Evolutionary conservation across 2,329 filamentous ascomycete genomes (phyloP), one percentile per base, ranked within the genome.

Genomic region (Aspergillus sp.): DNA sequence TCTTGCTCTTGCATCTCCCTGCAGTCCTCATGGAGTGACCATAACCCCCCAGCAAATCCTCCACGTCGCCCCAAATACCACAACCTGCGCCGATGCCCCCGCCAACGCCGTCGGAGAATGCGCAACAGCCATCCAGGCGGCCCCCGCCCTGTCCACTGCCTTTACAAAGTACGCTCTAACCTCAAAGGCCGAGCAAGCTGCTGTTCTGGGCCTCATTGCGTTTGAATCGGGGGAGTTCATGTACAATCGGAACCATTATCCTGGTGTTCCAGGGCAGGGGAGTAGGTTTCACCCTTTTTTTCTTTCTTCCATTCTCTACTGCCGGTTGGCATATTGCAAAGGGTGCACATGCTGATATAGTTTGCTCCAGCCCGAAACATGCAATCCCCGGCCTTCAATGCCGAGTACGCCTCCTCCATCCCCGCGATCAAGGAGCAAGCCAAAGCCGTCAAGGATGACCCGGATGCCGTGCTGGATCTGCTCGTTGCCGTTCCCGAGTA

Each of bases 141-240:
- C 85, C 0, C 80, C 82, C 1, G 81, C 78, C 65, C 81, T 94
- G 63, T 78, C 79, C 69, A 66, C 77, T 7, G 83, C 85, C 41
- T 88, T 93, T 74, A 60, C 70, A 19, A 76, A 81, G 11, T 89
- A 91, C 80, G 66, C 74, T 3, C 79, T 93, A 68, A 81, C 77
- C 52, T 74, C 75, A 38, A 76, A 78, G 23, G 84, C 82, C 23
- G 85, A 90, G 68, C 87, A 90, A 72, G 91, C 91, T 7, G 91
- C 88, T 23, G 76, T 93, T 17, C 72, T 95, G 48, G 82, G 88
- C 13, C 81, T 92, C 71, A 89, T 91, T 79, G 85, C 89, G 11
- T 88, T 88, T 72, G 92, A 96, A 79, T 87, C 85, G 1, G 86
- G 60, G 23, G 83, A 88, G 64, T 91, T 93, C 78, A 82, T 85